phyloP scores from a whole-genome alignment of 768 basidiomycete genomes.

The Suillus americanus region DNA sequence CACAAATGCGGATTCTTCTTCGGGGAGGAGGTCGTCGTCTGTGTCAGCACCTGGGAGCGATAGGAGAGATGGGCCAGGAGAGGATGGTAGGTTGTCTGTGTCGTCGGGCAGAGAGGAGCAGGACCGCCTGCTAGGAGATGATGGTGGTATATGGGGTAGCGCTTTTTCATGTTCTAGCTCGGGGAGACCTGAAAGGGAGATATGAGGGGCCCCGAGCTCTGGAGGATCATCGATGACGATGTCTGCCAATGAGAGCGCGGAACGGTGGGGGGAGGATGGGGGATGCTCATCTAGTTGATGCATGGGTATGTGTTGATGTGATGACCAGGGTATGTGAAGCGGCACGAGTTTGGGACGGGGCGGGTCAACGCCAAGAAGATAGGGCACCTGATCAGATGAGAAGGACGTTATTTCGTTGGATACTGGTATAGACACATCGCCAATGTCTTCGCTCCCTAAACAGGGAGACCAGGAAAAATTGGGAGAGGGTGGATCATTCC shows the following conservation, averaged over 20 bases:
- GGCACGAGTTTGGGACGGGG: slow-evolving; percentile 19
- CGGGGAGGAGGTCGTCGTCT: slow-evolving; percentile 42
- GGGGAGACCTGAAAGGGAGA: slow-evolving; percentile 30
- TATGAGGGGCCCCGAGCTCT: slow-evolving; percentile 27
- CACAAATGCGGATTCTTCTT: slow-evolving; percentile 7
- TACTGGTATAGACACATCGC: slow-evolving; percentile 7
- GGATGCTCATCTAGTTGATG: slow-evolving; percentile 11
- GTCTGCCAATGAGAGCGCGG: slow-evolving; percentile 17
- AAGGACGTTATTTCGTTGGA: slow-evolving; percentile 14
- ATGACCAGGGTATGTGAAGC: slow-evolving; percentile 25
- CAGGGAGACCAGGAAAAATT: slow-evolving; percentile 19
- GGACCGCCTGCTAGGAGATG: slow-evolving; percentile 30
- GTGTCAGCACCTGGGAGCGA: slow-evolving; percentile 44
- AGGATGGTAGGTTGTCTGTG: slow-evolving; percentile 25
- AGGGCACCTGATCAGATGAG: slow-evolving; percentile 17
- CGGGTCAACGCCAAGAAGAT: slow-evolving; percentile 25
- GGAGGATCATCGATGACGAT: slow-evolving; percentile 21
- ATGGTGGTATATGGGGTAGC: slow-evolving; percentile 19
- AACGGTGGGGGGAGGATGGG: slow-evolving; percentile 15
- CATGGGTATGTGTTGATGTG: slow-evolving; percentile 18
- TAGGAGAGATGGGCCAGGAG: slow-evolving; percentile 28
- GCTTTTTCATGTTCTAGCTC: slow-evolving; percentile 30
- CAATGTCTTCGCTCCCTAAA: slow-evolving; percentile 13
- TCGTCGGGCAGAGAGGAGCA: slow-evolving; percentile 30
- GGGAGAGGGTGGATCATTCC: slow-evolving; percentile 16